A percentile compares a stretch with the other conserved stretches of the same genome.
Evolutionary conservation across 163 green algal genomes (phyloP).

Genomic region (Chlorella variabilis): DNA sequence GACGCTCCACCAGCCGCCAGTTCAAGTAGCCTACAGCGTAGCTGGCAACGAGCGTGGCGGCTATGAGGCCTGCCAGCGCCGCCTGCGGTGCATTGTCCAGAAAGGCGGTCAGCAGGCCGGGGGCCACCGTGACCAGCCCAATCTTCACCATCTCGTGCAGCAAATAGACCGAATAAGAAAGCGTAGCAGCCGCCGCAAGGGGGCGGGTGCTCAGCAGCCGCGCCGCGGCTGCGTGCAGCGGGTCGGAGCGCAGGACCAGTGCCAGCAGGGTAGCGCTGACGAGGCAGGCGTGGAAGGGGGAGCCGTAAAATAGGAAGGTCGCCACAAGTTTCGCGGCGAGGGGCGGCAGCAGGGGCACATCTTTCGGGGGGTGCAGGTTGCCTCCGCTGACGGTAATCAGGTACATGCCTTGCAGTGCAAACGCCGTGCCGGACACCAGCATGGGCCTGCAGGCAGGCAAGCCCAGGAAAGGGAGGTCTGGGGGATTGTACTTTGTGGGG

Average conservation of each 20-base stretch:
- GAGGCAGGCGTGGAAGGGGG: background rate
- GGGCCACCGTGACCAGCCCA: background rate
- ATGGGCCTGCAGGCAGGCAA: background rate
- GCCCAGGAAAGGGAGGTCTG: background rate
- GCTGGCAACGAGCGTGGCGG: no score
- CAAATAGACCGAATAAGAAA: background rate
- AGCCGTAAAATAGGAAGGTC: background rate
- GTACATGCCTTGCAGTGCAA: background rate
- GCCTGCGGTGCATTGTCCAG: background rate
- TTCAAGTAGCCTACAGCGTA: background rate
- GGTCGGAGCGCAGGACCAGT: slow-evolving; percentile 1
- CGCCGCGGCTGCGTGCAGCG: background rate
- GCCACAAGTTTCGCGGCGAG: background rate
- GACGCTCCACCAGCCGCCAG: background rate
- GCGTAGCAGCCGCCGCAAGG: background rate
- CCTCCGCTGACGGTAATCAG: background rate
- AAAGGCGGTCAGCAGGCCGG: background rate
- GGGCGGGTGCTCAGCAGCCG: background rate
- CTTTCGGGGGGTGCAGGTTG: background rate
- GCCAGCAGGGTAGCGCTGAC: background rate
- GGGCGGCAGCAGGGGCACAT: background rate
- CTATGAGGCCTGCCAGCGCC: background rate
- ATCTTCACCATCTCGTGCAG: background rate
- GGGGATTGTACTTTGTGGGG: no score
- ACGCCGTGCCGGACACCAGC: background rate